These are phyloP conservation scores for Candida tallmaniae DNA, from an alignment of 805 yeast genomes.

Conservation along the genomic window DNA sequence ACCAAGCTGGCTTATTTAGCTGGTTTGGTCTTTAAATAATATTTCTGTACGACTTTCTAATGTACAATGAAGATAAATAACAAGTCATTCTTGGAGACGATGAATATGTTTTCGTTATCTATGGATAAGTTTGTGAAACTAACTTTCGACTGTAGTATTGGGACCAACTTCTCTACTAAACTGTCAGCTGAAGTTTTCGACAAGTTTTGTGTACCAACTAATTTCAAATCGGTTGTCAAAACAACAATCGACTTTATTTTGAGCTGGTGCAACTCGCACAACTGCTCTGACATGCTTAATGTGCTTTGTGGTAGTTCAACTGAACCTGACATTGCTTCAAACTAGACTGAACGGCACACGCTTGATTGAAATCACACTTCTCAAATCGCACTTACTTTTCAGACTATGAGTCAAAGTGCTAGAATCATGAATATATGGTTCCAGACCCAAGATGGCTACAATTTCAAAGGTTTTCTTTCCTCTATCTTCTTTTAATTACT, in stretches of 20 bases:
- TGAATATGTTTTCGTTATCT: conserved; percentile 4
- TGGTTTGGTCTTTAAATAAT: too few relatives aligned
- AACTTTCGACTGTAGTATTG: conserved; percentile 6
- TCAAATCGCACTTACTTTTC: too few relatives aligned
- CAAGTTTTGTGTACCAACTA: conserved; percentile 2
- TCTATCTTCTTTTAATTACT: too few relatives aligned
- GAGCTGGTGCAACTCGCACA: conserved; percentile 3
- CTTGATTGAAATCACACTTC: too few relatives aligned
- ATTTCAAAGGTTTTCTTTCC: too few relatives aligned
- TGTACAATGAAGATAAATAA: conserved; percentile 7
- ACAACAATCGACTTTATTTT: conserved; percentile 4
- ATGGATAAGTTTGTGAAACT: conserved; percentile 8
- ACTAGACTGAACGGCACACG: too few relatives aligned
- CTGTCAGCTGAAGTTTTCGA: neutral
- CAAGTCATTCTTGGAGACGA: conserved; percentile 7
- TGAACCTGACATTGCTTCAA: too few relatives aligned
- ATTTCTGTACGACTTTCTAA: neutral
- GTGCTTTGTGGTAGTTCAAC: conserved; percentile 1
- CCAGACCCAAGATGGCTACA: too few relatives aligned
- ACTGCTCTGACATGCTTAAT: conserved; percentile 1
- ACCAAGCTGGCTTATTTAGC: neutral
- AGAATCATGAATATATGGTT: too few relatives aligned
- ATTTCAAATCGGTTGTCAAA: conserved; percentile 1
- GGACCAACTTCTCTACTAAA: conserved; percentile 3
- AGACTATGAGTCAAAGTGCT: too few relatives aligned